A percentile compares a stretch with the other conserved stretches of the same genome.
phyloP scores from a whole-genome alignment of 805 yeast species.

The Saccharomycopsis capsularis region DNA sequence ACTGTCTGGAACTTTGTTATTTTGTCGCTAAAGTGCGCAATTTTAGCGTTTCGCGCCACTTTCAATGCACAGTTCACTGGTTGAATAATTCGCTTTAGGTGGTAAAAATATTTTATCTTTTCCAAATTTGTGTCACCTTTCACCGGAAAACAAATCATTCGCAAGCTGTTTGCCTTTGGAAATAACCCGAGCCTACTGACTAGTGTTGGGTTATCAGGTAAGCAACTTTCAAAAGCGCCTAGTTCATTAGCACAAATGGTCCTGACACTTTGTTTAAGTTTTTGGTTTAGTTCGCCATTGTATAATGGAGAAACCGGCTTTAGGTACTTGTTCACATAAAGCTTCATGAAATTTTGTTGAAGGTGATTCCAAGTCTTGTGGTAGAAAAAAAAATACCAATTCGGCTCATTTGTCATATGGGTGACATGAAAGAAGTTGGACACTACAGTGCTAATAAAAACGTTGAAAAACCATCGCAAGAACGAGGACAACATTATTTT shows the following conservation, averaged over 20 bases:
- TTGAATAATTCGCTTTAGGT: background rate
- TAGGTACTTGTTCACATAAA: slow-evolving; percentile 38
- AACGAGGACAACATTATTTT: slow-evolving; percentile 35
- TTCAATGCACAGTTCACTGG: slow-evolving; percentile 10
- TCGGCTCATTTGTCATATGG: slow-evolving; percentile 39
- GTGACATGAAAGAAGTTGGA: slow-evolving; percentile 61
- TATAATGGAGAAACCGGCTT: too few relatives aligned
- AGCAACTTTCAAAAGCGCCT: too few relatives aligned
- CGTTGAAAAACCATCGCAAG: slow-evolving; percentile 50
- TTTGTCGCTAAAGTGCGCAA: too few relatives aligned
- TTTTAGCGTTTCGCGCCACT: background rate
- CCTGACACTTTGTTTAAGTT: background rate
- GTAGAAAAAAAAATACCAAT: slow-evolving; percentile 43
- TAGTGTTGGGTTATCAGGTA: too few relatives aligned
- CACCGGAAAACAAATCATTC: slow-evolving; percentile 52
- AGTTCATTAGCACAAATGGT: background rate
- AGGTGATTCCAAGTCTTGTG: slow-evolving; percentile 50
- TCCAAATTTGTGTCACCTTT: slow-evolving; percentile 23
- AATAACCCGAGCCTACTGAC: slow-evolving; percentile 28
- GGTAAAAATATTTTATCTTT: background rate
- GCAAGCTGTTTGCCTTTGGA: slow-evolving; percentile 50
- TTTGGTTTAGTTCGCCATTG: too few relatives aligned
- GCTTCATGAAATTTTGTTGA: slow-evolving; percentile 36
- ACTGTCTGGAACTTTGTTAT: background rate
- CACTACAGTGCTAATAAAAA: slow-evolving; percentile 42